A percentile compares a stretch with the other conserved stretches of the same genome.
These are phyloP conservation scores for Fremontodendron californicum DNA, from an alignment of 345 rosid genomes.

Conservation along the genomic window DNA sequence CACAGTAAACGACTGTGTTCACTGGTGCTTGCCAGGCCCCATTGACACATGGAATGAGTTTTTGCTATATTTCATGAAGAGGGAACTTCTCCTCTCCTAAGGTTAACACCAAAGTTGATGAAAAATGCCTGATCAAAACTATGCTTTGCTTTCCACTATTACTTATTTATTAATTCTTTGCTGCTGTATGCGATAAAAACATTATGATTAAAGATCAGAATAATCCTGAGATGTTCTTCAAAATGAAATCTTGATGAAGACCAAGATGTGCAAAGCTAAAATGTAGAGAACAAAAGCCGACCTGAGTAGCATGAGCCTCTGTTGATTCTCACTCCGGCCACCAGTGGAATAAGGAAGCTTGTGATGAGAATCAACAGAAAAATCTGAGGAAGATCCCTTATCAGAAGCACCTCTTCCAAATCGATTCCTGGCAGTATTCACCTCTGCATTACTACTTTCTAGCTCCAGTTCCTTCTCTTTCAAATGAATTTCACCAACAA, in stretches of 20 bases:
- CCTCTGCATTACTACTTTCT: slow-evolving; percentile 52
- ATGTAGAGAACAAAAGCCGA: slow-evolving; percentile 85
- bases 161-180: background rate
- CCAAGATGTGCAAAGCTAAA: slow-evolving; percentile 65
- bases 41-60: slow-evolving; percentile 72
- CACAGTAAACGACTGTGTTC: slow-evolving; percentile 54
- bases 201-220: slow-evolving; percentile 17
- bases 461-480: slow-evolving; percentile 68
- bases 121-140: background rate
- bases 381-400: slow-evolving; percentile 54
- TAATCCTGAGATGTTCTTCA: slow-evolving; percentile 37
- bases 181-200: background rate
- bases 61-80: slow-evolving; percentile 50
- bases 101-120: slow-evolving; percentile 3
- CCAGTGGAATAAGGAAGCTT: slow-evolving; percentile 55
- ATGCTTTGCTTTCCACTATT: background rate
- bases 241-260: slow-evolving; percentile 87
- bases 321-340: slow-evolving; percentile 54
- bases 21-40: slow-evolving; percentile 92
- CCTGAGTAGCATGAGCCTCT: slow-evolving; percentile 71
- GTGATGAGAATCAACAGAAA: slow-evolving; percentile 35
- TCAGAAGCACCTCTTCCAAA: slow-evolving; percentile 59
- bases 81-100: slow-evolving; percentile 15
- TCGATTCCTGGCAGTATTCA: slow-evolving; percentile 61
- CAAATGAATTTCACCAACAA: slow-evolving; percentile 63